Conservation (phyloP, 1,284 basidiomycete species). For the Cerioporus squamosus region DNA sequence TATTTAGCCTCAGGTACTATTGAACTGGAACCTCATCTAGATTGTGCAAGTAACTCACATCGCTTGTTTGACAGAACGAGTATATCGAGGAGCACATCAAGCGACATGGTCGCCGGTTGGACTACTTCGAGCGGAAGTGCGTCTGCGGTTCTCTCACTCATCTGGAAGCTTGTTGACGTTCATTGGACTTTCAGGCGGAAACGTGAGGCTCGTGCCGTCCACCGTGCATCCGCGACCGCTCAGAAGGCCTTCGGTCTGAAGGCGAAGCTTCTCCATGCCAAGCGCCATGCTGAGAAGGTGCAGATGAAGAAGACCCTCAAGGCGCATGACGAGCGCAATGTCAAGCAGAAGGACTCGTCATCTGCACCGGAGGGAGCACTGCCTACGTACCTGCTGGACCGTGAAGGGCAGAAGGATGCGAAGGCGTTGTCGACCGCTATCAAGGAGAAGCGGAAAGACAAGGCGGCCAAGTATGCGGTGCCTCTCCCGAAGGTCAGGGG, state of each 20-base stretch:
- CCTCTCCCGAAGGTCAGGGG: constrained; percentile 97
- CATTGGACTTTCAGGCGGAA: constrained; percentile 73
- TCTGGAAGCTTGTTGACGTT: neutral
- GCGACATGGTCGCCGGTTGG: constrained; percentile 83
- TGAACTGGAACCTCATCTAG: no score
- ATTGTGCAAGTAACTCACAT: neutral
- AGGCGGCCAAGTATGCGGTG: constrained; percentile 97
- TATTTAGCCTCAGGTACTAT: constrained; percentile 69
- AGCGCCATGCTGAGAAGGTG: constrained; percentile 96
- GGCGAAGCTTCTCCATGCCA: constrained; percentile 96
- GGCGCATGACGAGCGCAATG: constrained; percentile 97
- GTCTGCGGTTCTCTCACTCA: constrained; percentile 28
- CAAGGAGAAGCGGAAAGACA: constrained; percentile 99
- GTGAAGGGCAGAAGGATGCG: constrained; percentile 97
- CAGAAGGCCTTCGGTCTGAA: constrained; percentile 97
- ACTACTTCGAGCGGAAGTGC: constrained; percentile 85
- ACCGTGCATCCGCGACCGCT: constrained; percentile 85
- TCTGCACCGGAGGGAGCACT: constrained; percentile 87
- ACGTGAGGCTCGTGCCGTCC: constrained; percentile 88
- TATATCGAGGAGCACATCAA: constrained; percentile 93
- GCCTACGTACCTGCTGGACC: constrained; percentile 94
- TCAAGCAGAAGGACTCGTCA: constrained; percentile 90
- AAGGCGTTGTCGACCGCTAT: constrained; percentile 97
- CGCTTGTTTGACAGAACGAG: constrained; percentile 72
- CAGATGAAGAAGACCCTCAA: constrained; percentile 99